Evolutionary conservation across 2,329 filamentous ascomycete species (phyloP).

Genomic region (Fusarium sororula): DNA sequence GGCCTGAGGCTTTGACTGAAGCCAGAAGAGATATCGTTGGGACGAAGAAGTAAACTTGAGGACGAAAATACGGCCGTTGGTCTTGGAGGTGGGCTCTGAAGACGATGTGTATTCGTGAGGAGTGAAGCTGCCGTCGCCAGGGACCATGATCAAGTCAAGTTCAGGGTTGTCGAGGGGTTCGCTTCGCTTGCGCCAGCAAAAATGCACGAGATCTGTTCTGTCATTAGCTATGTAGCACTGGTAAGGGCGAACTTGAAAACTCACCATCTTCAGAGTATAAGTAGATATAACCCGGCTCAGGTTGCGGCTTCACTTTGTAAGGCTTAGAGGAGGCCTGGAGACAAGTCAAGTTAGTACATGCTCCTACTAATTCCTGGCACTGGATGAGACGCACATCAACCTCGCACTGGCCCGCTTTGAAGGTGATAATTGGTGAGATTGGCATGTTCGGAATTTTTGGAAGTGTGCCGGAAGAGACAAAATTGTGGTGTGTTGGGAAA

Average conservation of each 20-base stretch:
- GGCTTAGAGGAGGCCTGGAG: conserved; percentile 62
- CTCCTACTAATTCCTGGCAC: conserved; percentile 4
- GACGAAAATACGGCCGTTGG: conserved; percentile 89
- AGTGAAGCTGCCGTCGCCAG: conserved; percentile 84
- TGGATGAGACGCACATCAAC: conserved; percentile 70
- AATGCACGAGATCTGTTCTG: conserved; percentile 83
- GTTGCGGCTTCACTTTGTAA: conserved; percentile 76
- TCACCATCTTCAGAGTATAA: conserved; percentile 90
- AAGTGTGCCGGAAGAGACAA: background rate
- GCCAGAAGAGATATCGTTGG: conserved; percentile 92
- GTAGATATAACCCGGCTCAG: conserved; percentile 86
- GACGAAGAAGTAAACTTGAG: conserved; percentile 95
- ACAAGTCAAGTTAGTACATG: conserved; percentile 36
- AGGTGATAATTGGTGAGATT: conserved; percentile 86
- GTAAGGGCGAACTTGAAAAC: background rate
- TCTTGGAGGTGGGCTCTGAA: conserved; percentile 68
- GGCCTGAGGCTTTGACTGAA: conserved; percentile 88
- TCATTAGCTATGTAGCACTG: background rate
- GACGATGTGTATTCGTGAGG: conserved; percentile 75
- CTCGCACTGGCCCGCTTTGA: conserved; percentile 93
- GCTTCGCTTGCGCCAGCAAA: conserved; percentile 92
- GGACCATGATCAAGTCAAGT: conserved; percentile 93
- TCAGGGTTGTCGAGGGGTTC: conserved; percentile 77
- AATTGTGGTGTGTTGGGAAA: conserved; percentile 9
- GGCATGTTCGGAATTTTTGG: conserved; percentile 68